A percentile compares a stretch with the other conserved stretches of the same genome.
Conservation (phyloP, 2,329 filamentous ascomycete species). For the Alternaria panax region DNA sequence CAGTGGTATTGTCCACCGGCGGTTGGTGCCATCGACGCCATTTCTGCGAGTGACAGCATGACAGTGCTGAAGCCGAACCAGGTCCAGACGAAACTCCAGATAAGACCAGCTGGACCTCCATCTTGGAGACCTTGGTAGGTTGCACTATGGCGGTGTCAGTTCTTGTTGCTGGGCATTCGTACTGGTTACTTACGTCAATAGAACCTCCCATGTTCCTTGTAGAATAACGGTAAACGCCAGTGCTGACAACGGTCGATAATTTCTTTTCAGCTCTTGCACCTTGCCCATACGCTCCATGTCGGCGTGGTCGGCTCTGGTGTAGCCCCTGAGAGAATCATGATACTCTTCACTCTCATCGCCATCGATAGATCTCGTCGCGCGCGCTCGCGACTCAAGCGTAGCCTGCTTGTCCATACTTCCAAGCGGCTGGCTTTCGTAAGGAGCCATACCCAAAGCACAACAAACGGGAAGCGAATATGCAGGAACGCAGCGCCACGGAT, state of each 20-base stretch:
- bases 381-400: constrained; percentile 9
- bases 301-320: constrained; percentile 37
- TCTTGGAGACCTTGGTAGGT: constrained; percentile 41
- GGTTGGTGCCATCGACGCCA: constrained; percentile 47
- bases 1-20: constrained; percentile 48
- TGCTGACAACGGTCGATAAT: constrained; percentile 44
- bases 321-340: constrained; percentile 35
- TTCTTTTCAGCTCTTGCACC: constrained; percentile 43
- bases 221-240: constrained; percentile 45
- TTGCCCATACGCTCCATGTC: constrained; percentile 48
- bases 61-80: constrained; percentile 44
- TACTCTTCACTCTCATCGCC: constrained; percentile 37
- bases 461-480: constrained; percentile 11
- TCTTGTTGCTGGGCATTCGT: neutral
- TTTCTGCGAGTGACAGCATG: constrained; percentile 45
- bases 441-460: constrained; percentile 23
- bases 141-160: constrained; percentile 26
- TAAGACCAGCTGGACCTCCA: constrained; percentile 43
- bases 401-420: constrained; percentile 17
- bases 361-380: constrained; percentile 17
- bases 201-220: constrained; percentile 45
- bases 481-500: constrained; percentile 21
- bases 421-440: constrained; percentile 24
- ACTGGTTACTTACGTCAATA: constrained; percentile 35
- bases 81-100: constrained; percentile 48